A percentile compares a stretch with the other conserved stretches of the same genome.
Conservation (phyloP, 257 asterid genomes). For the Nyctanthes arbortristis region DNA sequence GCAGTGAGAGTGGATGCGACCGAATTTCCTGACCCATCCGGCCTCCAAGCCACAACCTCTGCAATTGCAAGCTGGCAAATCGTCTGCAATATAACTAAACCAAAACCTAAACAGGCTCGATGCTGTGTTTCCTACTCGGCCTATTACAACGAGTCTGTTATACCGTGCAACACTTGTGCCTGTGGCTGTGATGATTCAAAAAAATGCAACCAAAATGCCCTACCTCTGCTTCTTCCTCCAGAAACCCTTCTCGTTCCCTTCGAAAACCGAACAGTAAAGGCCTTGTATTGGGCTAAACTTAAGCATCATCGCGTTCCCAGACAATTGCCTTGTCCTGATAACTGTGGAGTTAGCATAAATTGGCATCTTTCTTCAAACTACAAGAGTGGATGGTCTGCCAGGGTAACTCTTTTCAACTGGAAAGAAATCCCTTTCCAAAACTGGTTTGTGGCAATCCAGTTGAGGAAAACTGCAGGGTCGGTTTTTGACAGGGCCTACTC, state of each 20-base stretch:
- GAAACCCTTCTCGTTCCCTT: conserved; percentile 66
- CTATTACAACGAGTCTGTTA: conserved; percentile 47
- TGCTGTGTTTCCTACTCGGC: conserved; percentile 75
- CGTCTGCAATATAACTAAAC: conserved; percentile 59
- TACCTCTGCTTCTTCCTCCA: conserved; percentile 47
- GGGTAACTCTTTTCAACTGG: conserved; percentile 76
- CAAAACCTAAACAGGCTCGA: conserved; percentile 33
- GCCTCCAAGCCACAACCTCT: conserved; percentile 34
- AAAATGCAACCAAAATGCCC: conserved; percentile 33
- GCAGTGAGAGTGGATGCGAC: conserved; percentile 44
- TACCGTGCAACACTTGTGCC: conserved; percentile 68
- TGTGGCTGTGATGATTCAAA: conserved; percentile 45
- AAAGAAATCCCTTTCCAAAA: conserved; percentile 39
- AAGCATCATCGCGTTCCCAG: conserved; percentile 33
- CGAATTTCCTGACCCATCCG: conserved; percentile 53
- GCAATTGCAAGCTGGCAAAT: conserved; percentile 72
- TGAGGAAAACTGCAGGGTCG: conserved; percentile 33
- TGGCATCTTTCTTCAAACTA: conserved; percentile 61
- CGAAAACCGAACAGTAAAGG: conserved; percentile 39
- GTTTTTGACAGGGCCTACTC: conserved; percentile 67
- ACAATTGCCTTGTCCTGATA: conserved; percentile 64
- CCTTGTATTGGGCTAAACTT: conserved; percentile 46
- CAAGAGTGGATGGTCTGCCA: conserved; percentile 60
- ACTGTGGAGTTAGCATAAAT: conserved; percentile 70
- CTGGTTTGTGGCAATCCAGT: conserved; percentile 58